Percentiles rank a stretch among this genome's conserved stretches.
Conservation (phyloP, 139 green algal species). For the Pleodorina starrii region DNA sequence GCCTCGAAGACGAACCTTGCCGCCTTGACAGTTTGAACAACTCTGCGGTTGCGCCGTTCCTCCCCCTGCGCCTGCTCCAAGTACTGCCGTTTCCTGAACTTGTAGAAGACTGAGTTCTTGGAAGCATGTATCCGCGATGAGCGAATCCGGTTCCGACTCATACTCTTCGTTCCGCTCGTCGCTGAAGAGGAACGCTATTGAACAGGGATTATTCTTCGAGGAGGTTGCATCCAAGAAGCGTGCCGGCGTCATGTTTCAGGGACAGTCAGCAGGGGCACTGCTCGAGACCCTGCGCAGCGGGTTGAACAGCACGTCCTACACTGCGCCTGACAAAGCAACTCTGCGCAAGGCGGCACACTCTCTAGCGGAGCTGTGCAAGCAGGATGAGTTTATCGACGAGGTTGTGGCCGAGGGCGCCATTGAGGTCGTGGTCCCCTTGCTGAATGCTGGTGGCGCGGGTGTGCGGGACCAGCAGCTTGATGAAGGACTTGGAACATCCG, state of each 20-base stretch:
- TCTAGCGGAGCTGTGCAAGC: conserved; percentile 82
- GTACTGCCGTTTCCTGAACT: not conserved
- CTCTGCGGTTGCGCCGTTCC: not conserved
- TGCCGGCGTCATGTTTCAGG: not conserved
- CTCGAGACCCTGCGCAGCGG: conserved; percentile 44
- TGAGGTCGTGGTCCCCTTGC: conserved; percentile 76
- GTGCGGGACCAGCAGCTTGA: not conserved
- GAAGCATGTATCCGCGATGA: conserved; percentile 28
- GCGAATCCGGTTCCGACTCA: not conserved
- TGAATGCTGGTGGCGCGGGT: conserved; percentile 49
- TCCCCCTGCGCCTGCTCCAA: not conserved
- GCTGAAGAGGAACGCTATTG: conserved; percentile 40
- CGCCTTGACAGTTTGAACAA: not conserved
- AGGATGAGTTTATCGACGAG: conserved; percentile 83
- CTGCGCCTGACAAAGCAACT: conserved; percentile 50
- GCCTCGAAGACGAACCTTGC: conserved; percentile 4
- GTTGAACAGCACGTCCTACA: conserved; percentile 7
- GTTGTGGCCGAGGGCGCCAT: conserved; percentile 81
- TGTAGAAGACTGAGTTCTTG: not conserved
- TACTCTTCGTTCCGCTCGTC: conserved; percentile 20
- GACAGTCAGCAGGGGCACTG: conserved; percentile 4
- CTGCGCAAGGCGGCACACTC: conserved; percentile 71
- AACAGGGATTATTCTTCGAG: conserved; percentile 43
- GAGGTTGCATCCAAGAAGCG: conserved; percentile 37
- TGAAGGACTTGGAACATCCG: not conserved